Evolutionary conservation across 1,284 basidiomycete species (phyloP), one percentile per base, ranked within the genome.

Genomic region (Stygiomarasmius scandens): DNA sequence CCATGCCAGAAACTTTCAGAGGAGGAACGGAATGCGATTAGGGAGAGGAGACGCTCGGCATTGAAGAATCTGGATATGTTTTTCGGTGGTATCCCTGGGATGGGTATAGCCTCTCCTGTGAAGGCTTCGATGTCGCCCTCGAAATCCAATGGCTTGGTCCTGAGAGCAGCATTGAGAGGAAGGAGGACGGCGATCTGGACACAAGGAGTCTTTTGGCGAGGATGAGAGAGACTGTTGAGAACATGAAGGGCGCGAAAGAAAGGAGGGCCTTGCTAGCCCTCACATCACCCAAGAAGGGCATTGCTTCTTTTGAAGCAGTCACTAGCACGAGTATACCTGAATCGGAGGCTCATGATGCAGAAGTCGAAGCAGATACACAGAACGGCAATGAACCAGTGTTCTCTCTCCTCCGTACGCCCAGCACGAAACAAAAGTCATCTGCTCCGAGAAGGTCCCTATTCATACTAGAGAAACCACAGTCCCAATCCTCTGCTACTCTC

Each of bases 191-290:
- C 19, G 67, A 72, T 29, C 68, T 80, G 29, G 83, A 86, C 59
- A 81, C 84, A 0, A 70, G 77, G 8, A 77, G 77, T 12, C 67
- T 87, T 38, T 69, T 87, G 46, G 84, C 85, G 56, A 77, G 77
- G 61, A 86, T 86, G 83, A 83, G 80, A 63, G 77, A 82, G 63
- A 86, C 83, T 29, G 82, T 86, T 11, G 84, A 84, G 61, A 79
- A 75, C 24, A 82, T 85, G n/a, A n/a, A n/a, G n/a, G n/a, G n/a
- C n/a, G n/a, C n/a, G 38, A 74, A 80, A 4, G 55, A 52, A 57
- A 70, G 84, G 73, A 79, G 63, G 84, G 83, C 63, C 65, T 74
- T 52, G 66, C 65, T 58, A 48, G 54, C 36, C 29, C 19, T 38
- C 70, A 43, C 64, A 64, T 52, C 64, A 63, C 43, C 60, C 60